Evolutionary conservation across 169 alveolate genomes (phyloP).

Genomic region (Eimeria sp.): DNA sequence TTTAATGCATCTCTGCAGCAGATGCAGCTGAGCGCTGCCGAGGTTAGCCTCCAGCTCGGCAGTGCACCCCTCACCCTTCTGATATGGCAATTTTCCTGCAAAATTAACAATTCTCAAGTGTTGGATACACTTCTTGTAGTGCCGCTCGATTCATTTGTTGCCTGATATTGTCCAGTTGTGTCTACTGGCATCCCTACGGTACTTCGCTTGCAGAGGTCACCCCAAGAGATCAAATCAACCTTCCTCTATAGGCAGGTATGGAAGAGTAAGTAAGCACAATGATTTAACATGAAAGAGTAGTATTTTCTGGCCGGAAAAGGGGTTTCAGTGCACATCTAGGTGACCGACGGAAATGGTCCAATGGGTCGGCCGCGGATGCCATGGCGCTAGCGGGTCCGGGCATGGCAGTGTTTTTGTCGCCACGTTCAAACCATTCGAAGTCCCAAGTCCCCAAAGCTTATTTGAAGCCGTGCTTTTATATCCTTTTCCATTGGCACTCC

Average conservation of each 20-base stretch:
- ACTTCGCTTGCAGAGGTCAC: background rate
- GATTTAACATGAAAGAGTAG: background rate
- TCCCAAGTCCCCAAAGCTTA: background rate
- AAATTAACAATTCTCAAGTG: background rate
- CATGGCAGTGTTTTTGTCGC: background rate
- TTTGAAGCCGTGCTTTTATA: background rate
- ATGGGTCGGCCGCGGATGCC: background rate
- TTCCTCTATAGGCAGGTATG: background rate
- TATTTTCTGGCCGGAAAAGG: background rate
- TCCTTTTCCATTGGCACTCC: background rate
- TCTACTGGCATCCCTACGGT: background rate
- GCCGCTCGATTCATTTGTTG: background rate
- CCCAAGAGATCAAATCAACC: background rate
- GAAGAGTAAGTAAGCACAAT: background rate
- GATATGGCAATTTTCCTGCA: background rate
- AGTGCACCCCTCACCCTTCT: background rate
- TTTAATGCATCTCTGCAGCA: background rate
- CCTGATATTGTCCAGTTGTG: background rate
- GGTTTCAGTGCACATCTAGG: background rate
- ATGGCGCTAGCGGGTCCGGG: background rate
- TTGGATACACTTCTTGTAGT: background rate
- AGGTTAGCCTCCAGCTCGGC: background rate
- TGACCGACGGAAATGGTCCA: constrained; percentile 3
- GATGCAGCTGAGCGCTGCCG: background rate
- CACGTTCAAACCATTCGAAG: background rate